phyloP scores from a whole-genome alignment of 441 rosid genomes.

The Kokia cookei region DNA sequence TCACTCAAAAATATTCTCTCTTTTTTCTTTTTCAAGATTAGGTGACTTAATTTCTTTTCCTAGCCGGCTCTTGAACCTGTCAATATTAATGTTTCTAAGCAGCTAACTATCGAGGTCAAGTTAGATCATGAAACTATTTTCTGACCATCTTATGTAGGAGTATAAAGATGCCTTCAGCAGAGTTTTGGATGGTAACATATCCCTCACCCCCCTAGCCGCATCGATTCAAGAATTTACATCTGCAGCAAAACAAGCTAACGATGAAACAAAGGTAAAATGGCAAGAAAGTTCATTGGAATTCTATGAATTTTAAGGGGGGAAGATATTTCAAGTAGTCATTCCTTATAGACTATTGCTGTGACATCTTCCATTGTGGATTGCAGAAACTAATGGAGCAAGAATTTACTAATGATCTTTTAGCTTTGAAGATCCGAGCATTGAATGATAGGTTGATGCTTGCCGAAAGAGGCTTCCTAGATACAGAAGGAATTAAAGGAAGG shows the following conservation, averaged over 20 bases:
- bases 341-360: not conserved
- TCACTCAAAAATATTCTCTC: not conserved
- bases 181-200: conserved; percentile 37
- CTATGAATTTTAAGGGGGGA: not conserved
- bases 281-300: not conserved
- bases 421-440: conserved; percentile 47
- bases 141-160: conserved; percentile 23
- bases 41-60: not conserved
- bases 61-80: not conserved
- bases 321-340: not conserved
- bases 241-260: conserved; percentile 48
- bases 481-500: conserved; percentile 65
- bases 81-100: not conserved
- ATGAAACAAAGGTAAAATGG: conserved; percentile 54
- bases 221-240: conserved; percentile 50
- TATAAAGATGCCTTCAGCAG: conserved; percentile 42
- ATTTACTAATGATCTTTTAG: conserved; percentile 17
- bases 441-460: conserved; percentile 85
- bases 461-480: conserved; percentile 88
- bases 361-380: conserved; percentile 4
- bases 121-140: not conserved
- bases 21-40: not conserved
- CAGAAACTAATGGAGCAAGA: conserved; percentile 45
- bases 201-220: conserved; percentile 41
- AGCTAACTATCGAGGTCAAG: not conserved